phyloP scores from a whole-genome alignment of 495 filamentous ascomycete genomes.

The Aspergillus nanangensis region DNA sequence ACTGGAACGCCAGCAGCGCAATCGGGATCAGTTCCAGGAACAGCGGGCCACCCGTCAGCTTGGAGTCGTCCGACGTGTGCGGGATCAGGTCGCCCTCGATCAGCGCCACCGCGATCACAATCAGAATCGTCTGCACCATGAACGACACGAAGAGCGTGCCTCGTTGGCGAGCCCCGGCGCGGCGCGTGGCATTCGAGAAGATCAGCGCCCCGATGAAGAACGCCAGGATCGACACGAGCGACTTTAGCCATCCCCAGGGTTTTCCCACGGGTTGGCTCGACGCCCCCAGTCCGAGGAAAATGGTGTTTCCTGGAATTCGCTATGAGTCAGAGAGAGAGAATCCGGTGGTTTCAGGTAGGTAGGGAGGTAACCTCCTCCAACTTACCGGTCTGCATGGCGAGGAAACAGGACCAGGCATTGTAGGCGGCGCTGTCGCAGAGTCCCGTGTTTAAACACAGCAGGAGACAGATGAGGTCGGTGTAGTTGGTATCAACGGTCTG shows the following conservation, averaged over 20 bases:
- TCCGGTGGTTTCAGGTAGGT: no score
- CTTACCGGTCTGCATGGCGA: slow-evolving; percentile 64
- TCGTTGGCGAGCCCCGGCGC: slow-evolving; percentile 38
- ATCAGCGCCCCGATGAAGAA: slow-evolving; percentile 54
- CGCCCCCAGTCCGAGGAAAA: slow-evolving; percentile 62
- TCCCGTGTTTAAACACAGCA: slow-evolving; percentile 54
- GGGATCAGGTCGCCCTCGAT: slow-evolving; percentile 48
- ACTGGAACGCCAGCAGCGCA: slow-evolving; percentile 65
- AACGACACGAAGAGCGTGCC: slow-evolving; percentile 53
- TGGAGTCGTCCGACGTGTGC: slow-evolving; percentile 23
- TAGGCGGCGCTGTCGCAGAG: slow-evolving; percentile 59
- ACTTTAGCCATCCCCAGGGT: slow-evolving; percentile 61
- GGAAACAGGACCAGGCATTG: slow-evolving; percentile 58
- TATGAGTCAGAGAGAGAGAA: no score
- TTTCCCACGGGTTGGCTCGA: slow-evolving; percentile 42
- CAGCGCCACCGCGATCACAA: slow-evolving; percentile 55
- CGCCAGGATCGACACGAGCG: slow-evolving; percentile 51
- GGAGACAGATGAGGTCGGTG: slow-evolving; percentile 50
- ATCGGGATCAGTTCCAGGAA: slow-evolving; percentile 52
- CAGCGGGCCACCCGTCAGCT: slow-evolving; percentile 24
- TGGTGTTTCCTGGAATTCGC: slow-evolving; percentile 61
- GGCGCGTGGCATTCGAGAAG: slow-evolving; percentile 35
- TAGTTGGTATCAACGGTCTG: slow-evolving; percentile 35
- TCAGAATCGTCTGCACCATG: slow-evolving; percentile 49
- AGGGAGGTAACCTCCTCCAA: no score